Percentiles rank a stretch among this genome's conserved stretches.
These are phyloP conservation scores for Penicillium sp. DNA, from an alignment of 2,329 filamentous ascomycete genomes.

Conservation along the genomic window DNA sequence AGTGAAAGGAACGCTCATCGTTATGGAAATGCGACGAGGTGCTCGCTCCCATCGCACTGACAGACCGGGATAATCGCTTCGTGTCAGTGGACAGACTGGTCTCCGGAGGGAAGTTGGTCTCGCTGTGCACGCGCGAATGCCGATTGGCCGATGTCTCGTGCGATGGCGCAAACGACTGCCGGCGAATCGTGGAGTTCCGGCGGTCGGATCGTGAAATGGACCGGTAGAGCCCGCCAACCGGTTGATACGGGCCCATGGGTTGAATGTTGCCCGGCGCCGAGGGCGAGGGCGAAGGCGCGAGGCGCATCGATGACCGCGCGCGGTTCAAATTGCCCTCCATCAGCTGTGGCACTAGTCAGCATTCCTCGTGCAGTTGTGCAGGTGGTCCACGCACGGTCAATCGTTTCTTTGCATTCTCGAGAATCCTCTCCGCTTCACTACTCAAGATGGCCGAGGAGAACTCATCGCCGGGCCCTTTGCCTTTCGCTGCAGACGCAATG, in stretches of 20 bases:
- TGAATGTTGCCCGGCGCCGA: constrained; percentile 21
- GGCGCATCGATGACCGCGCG: constrained; percentile 62
- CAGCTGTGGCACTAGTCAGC: constrained; percentile 50
- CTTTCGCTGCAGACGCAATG: constrained; percentile 36
- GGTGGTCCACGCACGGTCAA: constrained; percentile 62
- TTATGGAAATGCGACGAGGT: constrained; percentile 28
- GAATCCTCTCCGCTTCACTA: constrained; percentile 77
- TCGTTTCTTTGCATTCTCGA: constrained; percentile 85
- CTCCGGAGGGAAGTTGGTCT: constrained; percentile 50
- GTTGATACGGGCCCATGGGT: constrained; percentile 30
- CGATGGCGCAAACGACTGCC: constrained; percentile 30
- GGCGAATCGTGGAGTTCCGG: constrained; percentile 44
- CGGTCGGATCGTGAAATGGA: constrained; percentile 40
- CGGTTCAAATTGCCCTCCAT: constrained; percentile 89
- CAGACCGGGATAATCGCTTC: constrained; percentile 52
- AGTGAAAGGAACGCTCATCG: constrained; percentile 33
- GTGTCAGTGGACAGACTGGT: constrained; percentile 28
- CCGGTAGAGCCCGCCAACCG: constrained; percentile 39
- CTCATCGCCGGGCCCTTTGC: constrained; percentile 50
- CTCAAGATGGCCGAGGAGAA: constrained; percentile 71
- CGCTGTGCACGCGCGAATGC: constrained; percentile 58
- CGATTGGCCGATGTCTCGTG: constrained; percentile 40
- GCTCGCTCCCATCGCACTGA: constrained; percentile 51
- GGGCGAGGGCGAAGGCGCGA: constrained; percentile 46
- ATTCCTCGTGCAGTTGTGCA: constrained; percentile 1